These are phyloP conservation scores for Thuja plicata DNA, from an alignment of 83 land plant species.

Conservation along the genomic window DNA sequence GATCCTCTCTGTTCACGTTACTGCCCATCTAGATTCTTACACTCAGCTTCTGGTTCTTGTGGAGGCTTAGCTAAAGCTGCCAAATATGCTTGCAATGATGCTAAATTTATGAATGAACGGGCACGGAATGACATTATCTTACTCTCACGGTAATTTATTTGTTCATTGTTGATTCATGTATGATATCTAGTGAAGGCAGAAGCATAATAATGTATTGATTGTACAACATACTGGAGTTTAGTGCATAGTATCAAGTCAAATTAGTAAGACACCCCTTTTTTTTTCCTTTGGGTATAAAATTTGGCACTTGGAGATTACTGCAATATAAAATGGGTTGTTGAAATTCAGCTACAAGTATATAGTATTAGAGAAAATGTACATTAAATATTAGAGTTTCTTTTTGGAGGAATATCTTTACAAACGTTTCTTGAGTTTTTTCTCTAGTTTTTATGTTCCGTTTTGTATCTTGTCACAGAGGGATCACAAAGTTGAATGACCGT, in stretches of 20 bases:
- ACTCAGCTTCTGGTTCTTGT: slow-evolving; percentile 22
- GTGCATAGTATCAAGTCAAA: slow-evolving; percentile 7
- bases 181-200: not conserved
- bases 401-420: not conserved
- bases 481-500: slow-evolving; percentile 84
- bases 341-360: not conserved
- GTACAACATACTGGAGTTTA: not conserved
- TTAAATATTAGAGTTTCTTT: no score
- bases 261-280: not conserved
- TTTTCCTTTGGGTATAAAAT: not conserved
- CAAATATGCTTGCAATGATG: slow-evolving; percentile 78
- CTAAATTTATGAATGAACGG: slow-evolving; percentile 79
- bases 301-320: not conserved
- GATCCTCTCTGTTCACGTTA: not conserved
- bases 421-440: not conserved
- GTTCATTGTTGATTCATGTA: not conserved
- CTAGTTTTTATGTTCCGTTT: not conserved
- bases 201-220: no score
- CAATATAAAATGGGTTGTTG: not conserved
- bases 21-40: slow-evolving; percentile 11
- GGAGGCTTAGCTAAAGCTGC: slow-evolving; percentile 70
- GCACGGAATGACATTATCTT: slow-evolving; percentile 80
- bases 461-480: slow-evolving; percentile 54
- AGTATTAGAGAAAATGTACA: not conserved
- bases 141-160: slow-evolving; percentile 71